Conservation (phyloP, 148 eudicot species). For the Rhododendron henanense region DNA sequence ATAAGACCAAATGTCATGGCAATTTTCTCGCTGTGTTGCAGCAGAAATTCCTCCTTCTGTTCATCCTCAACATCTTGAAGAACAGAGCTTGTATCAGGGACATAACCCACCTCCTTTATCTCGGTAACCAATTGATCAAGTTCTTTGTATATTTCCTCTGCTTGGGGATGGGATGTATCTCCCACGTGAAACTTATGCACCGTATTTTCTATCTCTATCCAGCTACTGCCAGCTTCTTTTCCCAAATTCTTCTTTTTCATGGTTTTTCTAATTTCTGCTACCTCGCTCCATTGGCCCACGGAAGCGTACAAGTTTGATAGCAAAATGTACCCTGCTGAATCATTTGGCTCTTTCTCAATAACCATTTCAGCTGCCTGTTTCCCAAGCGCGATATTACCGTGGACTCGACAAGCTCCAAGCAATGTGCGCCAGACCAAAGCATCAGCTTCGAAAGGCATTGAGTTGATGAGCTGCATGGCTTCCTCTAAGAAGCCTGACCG, state of each 20-base stretch:
- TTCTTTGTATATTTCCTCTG: too few species aligned
- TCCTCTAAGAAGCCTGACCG: slow-evolving; percentile 48
- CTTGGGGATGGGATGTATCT: too few species aligned
- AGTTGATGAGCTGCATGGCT: slow-evolving; percentile 46
- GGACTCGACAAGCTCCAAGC: slow-evolving; percentile 54
- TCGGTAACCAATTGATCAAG: too few species aligned
- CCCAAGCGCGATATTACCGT: slow-evolving; percentile 40
- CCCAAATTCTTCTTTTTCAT: slow-evolving; percentile 59
- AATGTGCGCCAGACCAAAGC: too few species aligned
- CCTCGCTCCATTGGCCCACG: slow-evolving; percentile 41
- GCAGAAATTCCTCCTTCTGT: slow-evolving; percentile 50
- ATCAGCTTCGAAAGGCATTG: slow-evolving; percentile 65
- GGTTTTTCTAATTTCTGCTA: slow-evolving; percentile 33
- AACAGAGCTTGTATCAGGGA: too few species aligned
- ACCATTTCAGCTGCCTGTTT: slow-evolving; percentile 48
- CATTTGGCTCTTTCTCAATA: slow-evolving; percentile 49
- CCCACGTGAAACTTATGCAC: slow-evolving; percentile 63
- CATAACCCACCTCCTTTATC: too few species aligned
- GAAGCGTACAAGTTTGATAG: slow-evolving; percentile 62
- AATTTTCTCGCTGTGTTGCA: slow-evolving; percentile 73
- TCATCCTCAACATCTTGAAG: too few species aligned
- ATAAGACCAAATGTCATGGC: slow-evolving; percentile 75
- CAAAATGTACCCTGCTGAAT: slow-evolving; percentile 52
- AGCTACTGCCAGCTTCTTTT: slow-evolving; percentile 74
- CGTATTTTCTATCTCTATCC: slow-evolving; percentile 49